These are phyloP conservation scores for Penicillium ucsense DNA, from an alignment of 495 filamentous ascomycete genomes.

Conservation along the genomic window DNA sequence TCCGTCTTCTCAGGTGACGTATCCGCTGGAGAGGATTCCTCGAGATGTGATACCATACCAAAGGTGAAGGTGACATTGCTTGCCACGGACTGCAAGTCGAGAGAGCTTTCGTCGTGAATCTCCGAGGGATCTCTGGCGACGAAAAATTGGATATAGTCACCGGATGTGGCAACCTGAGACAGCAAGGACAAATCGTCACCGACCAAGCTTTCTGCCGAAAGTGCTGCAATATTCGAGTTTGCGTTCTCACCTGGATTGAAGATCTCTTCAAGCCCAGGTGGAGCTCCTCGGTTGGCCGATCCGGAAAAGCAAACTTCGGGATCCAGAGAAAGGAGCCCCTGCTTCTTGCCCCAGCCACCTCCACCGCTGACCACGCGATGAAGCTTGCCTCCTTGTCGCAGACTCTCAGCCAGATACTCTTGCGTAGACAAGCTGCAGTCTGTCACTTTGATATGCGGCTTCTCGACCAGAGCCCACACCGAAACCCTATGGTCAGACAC, in stretches of 20 bases:
- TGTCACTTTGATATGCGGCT: constrained; percentile 9
- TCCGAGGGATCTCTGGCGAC: constrained; percentile 20
- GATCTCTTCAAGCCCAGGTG: constrained; percentile 11
- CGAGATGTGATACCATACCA: constrained; percentile 23
- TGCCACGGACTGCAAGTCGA: not conserved
- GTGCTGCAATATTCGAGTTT: constrained; percentile 7
- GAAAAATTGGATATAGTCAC: constrained; percentile 43
- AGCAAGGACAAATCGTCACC: constrained; percentile 29
- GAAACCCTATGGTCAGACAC: constrained; percentile 42
- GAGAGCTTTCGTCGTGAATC: not conserved
- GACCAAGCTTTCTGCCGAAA: constrained; percentile 14
- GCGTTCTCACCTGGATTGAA: constrained; percentile 11
- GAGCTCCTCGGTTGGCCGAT: constrained; percentile 2
- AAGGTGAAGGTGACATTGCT: constrained; percentile 19
- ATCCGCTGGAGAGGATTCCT: constrained; percentile 4
- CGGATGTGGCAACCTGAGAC: constrained; percentile 36
- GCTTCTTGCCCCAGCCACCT: constrained; percentile 83
- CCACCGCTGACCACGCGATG: constrained; percentile 74
- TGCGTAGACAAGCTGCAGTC: constrained; percentile 11
- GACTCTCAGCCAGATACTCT: constrained; percentile 12
- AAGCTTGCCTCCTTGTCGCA: constrained; percentile 41
- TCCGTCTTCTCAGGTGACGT: constrained; percentile 9
- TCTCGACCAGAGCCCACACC: constrained; percentile 68
- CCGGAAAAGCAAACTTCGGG: constrained; percentile 45
- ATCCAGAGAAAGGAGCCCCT: constrained; percentile 73